Base-by-base conservation (phyloP, 2,329 filamentous ascomycete genomes). In the Colletotrichum tanaceti region DNA sequence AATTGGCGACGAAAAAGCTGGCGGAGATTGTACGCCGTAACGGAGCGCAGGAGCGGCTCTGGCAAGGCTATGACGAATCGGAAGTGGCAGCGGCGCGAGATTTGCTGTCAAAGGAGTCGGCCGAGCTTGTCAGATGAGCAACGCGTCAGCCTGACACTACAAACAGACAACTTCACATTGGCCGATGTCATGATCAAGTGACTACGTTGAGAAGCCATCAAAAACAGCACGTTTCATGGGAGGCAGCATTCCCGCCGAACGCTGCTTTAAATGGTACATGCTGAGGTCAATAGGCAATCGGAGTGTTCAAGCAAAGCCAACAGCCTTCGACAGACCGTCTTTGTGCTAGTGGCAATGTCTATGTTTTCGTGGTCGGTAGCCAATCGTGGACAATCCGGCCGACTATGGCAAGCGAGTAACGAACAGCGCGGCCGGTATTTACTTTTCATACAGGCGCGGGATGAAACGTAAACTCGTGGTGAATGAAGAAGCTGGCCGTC, bases 1-100 rank as follows among this genome's bases (percentile, higher is more conserved):
- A 92, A 76, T 78, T 87, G 66, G 92, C 93, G 24, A 95, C 91
- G 1, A 83, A 84, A 65, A 94, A 93, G 79, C 84, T 97, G 16
- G 86, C 87, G 1, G 92, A 95, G 76, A 94, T 96, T 73, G 88
- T 94, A 70, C 86, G 91, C 69, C 86, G 86, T 70, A 84, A 87
- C 75, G 80, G 84, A 43, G 83, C 86, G 58, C 82, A 86, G 65
- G 87, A 93, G 77, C 84, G 84, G 71, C 86, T 87, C 20, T 94
- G 91, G 90, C 84, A 87, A 74, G 93, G 92, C 10, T 95, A 93
- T 78, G 88, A 91, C 66, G 82, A 87, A 74, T 85, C 86, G 3
- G 93, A 97, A 76, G 81, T 97, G 58, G 86, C 87, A 73, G 92
- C 92, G 14, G 91, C 91, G 57, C 86, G 88, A 73, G 88, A 90